These are phyloP conservation scores for Emmonsiellopsis sp. DNA, from an alignment of 2,329 filamentous ascomycete species.

Conservation along the genomic window DNA sequence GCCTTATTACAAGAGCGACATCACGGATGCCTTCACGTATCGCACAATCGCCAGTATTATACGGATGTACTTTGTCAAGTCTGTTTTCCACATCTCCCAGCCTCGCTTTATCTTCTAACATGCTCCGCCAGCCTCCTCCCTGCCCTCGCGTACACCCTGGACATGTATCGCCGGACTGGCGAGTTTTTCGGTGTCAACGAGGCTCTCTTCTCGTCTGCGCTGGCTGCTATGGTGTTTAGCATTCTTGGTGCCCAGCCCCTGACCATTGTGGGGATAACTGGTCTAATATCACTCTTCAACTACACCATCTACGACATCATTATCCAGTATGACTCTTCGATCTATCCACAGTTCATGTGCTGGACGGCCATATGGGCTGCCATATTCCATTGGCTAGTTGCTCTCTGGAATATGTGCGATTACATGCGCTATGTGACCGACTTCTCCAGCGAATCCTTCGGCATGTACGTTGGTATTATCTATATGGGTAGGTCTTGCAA, in stretches of 20 bases:
- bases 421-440: slow-evolving; percentile 52
- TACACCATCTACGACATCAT: slow-evolving; percentile 53
- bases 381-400: slow-evolving; percentile 48
- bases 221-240: slow-evolving; percentile 48
- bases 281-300: slow-evolving; percentile 47
- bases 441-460: slow-evolving; percentile 46
- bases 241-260: slow-evolving; percentile 43
- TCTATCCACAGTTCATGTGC: slow-evolving; percentile 47
- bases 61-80: slow-evolving; percentile 48
- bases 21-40: slow-evolving; percentile 46
- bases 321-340: slow-evolving; percentile 35
- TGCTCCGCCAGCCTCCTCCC: slow-evolving; percentile 38
- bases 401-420: slow-evolving; percentile 44
- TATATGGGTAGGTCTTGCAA: slow-evolving; percentile 35
- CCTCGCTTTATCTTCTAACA: not conserved
- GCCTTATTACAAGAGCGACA: slow-evolving; percentile 49
- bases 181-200: slow-evolving; percentile 50
- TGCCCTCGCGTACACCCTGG: slow-evolving; percentile 48
- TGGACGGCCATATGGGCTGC: slow-evolving; percentile 51
- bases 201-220: slow-evolving; percentile 44
- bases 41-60: slow-evolving; percentile 45
- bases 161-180: slow-evolving; percentile 48
- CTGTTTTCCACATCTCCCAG: not conserved
- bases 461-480: slow-evolving; percentile 48
- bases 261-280: slow-evolving; percentile 49